Evolutionary conservation across 2,329 filamentous ascomycete species (phyloP).

Genomic region (Colletotrichum caudatum): DNA sequence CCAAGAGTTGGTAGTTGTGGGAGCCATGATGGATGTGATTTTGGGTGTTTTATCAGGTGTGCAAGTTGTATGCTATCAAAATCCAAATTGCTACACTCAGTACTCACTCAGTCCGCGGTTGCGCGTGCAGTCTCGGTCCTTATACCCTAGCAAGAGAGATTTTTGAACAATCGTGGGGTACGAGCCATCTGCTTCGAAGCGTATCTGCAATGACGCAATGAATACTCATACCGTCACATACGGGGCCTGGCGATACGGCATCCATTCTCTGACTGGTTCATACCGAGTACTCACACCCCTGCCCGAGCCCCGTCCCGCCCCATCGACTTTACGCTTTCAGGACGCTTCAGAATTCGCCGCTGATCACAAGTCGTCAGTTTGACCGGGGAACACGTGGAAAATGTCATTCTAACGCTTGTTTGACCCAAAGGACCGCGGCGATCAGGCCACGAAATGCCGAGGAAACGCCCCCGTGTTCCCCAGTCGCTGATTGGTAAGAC

Average conservation of each 20-base stretch:
- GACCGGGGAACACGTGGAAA: not conserved
- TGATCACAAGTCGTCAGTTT: not conserved
- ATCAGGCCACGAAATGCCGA: constrained; percentile 18
- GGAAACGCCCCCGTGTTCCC: constrained; percentile 13
- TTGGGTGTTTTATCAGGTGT: not conserved
- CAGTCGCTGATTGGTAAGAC: constrained; percentile 7
- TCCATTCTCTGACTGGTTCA: not conserved
- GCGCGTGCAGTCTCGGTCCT: not conserved
- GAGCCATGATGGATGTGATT: constrained; percentile 22
- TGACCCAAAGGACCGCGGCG: not conserved
- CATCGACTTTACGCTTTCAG: constrained; percentile 9
- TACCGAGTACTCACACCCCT: constrained; percentile 28
- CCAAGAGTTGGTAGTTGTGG: constrained; percentile 67
- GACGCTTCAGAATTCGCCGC: constrained; percentile 8
- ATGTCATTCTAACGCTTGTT: constrained; percentile 1
- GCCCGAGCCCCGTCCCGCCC: constrained; percentile 10
- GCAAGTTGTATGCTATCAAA: not conserved
- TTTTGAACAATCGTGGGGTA: constrained; percentile 5
- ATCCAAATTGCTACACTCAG: no score
- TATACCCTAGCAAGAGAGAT: not conserved
- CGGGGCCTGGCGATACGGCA: constrained; percentile 20
- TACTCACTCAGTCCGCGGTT: no score
- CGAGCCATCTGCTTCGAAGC: constrained; percentile 2
- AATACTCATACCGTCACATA: constrained; percentile 25
- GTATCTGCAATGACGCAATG: constrained; percentile 37